Conservation (phyloP, 2,329 filamentous ascomycete species). For the Trichoderma sp. region DNA sequence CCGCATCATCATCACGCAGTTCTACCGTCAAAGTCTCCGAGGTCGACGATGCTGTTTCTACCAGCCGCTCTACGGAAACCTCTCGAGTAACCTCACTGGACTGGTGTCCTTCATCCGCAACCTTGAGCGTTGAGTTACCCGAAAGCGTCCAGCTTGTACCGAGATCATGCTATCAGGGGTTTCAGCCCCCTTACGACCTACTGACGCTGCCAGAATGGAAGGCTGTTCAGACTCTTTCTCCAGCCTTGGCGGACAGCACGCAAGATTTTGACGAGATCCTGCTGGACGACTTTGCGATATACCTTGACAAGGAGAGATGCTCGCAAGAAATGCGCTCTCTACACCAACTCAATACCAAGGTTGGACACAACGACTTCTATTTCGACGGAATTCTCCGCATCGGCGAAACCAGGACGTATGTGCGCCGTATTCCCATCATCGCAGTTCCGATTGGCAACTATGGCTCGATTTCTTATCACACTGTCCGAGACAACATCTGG, state of each 20-base stretch:
- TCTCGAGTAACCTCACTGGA: not conserved
- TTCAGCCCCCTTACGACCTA: constrained; percentile 34
- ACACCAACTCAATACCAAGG: constrained; percentile 51
- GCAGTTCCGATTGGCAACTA: constrained; percentile 69
- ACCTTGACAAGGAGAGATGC: constrained; percentile 45
- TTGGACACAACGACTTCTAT: constrained; percentile 46
- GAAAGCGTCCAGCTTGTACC: constrained; percentile 36
- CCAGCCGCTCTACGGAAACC: too few species aligned
- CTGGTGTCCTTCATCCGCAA: not conserved
- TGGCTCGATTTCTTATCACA: constrained; percentile 48
- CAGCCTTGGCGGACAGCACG: constrained; percentile 27
- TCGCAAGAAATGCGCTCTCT: constrained; percentile 57
- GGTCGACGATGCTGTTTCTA: not conserved
- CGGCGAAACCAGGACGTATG: constrained; percentile 49
- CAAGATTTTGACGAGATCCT: constrained; percentile 51
- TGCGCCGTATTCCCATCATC: constrained; percentile 59
- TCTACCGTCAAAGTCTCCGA: constrained; percentile 6
- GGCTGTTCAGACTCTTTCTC: constrained; percentile 27
- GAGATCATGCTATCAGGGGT: constrained; percentile 39
- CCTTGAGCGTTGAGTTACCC: constrained; percentile 36
- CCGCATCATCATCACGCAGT: not conserved
- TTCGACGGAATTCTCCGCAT: constrained; percentile 63
- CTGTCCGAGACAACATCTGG: constrained; percentile 61
- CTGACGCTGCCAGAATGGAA: constrained; percentile 34
- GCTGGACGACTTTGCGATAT: constrained; percentile 62